Evolutionary conservation across 2,329 filamentous ascomycete genomes (phyloP).

Genomic region (Fusarium nodosum): DNA sequence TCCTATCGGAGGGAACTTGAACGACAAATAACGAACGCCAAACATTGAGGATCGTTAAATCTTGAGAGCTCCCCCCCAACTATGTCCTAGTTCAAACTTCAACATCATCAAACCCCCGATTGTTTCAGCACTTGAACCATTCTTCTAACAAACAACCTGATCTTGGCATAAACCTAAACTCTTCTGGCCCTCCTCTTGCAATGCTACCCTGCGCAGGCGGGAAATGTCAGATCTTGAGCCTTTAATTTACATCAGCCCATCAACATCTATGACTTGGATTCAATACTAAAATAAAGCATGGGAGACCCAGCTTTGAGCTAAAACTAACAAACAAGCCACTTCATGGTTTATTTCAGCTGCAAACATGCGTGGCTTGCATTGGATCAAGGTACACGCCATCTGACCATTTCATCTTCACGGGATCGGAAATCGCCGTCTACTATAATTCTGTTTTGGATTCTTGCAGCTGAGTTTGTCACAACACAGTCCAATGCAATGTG

Average conservation of each 20-base stretch:
- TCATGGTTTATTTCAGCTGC: conserved; percentile 15
- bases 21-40: not conserved
- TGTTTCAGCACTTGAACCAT: not conserved
- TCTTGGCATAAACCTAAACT: conserved; percentile 17
- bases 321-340: conserved; percentile 9
- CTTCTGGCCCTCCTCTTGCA: conserved; percentile 13
- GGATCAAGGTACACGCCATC: conserved; percentile 15
- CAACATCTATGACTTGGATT: conserved; percentile 32
- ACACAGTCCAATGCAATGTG: not conserved
- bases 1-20: not conserved
- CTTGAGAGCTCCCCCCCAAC: conserved; percentile 7
- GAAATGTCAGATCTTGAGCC: conserved; percentile 19
- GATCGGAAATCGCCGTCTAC: conserved; percentile 24
- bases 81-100: not conserved
- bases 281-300: conserved; percentile 29
- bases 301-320: conserved; percentile 4
- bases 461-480: not conserved
- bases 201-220: conserved; percentile 16
- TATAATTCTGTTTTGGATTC: not conserved
- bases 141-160: conserved; percentile 10
- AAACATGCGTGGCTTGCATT: conserved; percentile 18
- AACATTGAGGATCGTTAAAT: not conserved
- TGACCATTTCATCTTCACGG: conserved; percentile 29
- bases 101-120: not conserved
- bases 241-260: conserved; percentile 46